Evolutionary conservation across 2,329 filamentous ascomycete species (phyloP).

Genomic region (Aspergillus novofumigatus): DNA sequence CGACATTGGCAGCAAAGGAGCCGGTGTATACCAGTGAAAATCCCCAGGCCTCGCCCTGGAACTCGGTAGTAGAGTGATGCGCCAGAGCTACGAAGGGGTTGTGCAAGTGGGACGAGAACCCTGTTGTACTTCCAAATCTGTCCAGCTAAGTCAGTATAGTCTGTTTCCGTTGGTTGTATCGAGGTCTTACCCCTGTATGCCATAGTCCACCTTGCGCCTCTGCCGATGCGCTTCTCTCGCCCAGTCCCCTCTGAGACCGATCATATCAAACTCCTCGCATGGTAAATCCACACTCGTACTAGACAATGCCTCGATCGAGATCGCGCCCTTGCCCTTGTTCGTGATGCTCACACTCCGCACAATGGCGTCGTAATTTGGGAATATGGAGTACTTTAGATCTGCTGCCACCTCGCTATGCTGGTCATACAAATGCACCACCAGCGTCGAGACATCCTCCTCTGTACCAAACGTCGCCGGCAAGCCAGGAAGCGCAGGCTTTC

Average conservation of each 20-base stretch:
- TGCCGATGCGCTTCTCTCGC: constrained; percentile 54
- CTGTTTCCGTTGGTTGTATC: not conserved
- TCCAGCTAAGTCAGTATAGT: not conserved
- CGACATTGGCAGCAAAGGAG: constrained; percentile 58
- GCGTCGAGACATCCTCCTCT: constrained; percentile 54
- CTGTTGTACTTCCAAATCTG: constrained; percentile 58
- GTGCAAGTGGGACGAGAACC: constrained; percentile 61
- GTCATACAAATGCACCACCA: constrained; percentile 57
- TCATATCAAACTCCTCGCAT: constrained; percentile 57
- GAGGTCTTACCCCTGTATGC: constrained; percentile 48
- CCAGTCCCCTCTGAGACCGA: constrained; percentile 62
- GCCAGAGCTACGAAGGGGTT: constrained; percentile 62
- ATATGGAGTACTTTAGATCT: constrained; percentile 60
- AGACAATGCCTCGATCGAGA: constrained; percentile 54
- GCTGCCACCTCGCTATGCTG: constrained; percentile 55
- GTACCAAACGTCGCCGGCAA: constrained; percentile 58
- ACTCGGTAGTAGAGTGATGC: constrained; percentile 56
- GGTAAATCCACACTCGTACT: constrained; percentile 61
- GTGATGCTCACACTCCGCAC: constrained; percentile 59
- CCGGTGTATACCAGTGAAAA: constrained; percentile 64
- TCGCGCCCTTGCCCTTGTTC: constrained; percentile 52
- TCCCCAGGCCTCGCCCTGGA: constrained; percentile 58
- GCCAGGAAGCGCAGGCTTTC: constrained; percentile 55
- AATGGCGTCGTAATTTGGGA: constrained; percentile 58
- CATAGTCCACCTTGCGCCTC: constrained; percentile 54